Base-by-base conservation (phyloP, 306 rosid species). In the Castanopsis chinensis region DNA sequence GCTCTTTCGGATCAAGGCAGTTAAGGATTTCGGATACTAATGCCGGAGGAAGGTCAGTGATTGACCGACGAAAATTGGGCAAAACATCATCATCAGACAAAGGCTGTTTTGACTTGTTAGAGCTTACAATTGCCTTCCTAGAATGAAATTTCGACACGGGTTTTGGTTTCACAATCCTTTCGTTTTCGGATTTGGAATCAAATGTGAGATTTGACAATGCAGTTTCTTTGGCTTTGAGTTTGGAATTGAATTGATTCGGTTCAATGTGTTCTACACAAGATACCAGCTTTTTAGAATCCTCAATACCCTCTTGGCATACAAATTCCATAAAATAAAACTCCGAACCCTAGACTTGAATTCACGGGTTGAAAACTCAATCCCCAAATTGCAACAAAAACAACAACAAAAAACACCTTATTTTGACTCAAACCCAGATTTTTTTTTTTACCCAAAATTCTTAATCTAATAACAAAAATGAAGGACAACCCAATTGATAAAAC, bases 1-100 rank as follows among this genome's bases (percentile, higher is more conserved):
- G 97, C 82, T 92, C 99, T 79, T 92, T 95, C 0, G 99, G 92
- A 83, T 92, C 99, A 79, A 95, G 99, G 80, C 89, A 89, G 77
- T 89, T 89, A 73, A 95, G 80, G 82, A 95, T 90, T 86, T 92
- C 98, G 0, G 95, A 91, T 76, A 95, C 75, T 84, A 95, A 76
- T 1, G 90, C 94, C 0, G 91, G 76, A 37, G 99, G 99, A 82
- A 95, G 95, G 79, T 95, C 96, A 0, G 86, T 88, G 25, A 95
- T 89, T 21, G 91, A 87, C 84, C 90, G 85, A 59, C 80, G 21
- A 58, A 71, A 72, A 72, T 57, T 77, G 27, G 78, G 65, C 51
- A 75, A 67, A 57, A 75, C 96, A 84, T 83, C 92, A 76, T 76
- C 60, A 76, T 71, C 60, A 27, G 81, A 71, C 35, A 64, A 68